Percentiles rank a stretch among this genome's conserved stretches.
Conservation (phyloP, 495 filamentous ascomycete genomes). For the Hypoxylon perforatum region DNA sequence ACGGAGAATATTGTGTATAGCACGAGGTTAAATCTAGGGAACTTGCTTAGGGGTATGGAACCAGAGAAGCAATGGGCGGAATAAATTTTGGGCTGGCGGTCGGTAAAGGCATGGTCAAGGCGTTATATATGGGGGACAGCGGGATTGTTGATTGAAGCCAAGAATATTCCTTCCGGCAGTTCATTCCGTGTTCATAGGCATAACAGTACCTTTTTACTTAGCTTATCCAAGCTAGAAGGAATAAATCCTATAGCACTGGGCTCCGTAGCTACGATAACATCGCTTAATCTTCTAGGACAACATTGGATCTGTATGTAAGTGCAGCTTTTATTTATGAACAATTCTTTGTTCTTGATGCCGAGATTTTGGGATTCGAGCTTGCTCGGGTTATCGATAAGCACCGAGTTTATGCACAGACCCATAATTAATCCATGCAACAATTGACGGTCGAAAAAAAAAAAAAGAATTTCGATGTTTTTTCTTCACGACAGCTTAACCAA, state of each 20-base stretch:
- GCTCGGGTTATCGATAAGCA: no score
- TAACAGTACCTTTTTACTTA: no score
- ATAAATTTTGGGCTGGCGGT: neutral
- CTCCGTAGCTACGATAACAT: no score
- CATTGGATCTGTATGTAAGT: no score
- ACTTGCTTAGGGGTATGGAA: conserved; percentile 22
- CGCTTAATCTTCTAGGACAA: no score
- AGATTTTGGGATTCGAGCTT: no score
- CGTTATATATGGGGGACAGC: conserved; percentile 1
- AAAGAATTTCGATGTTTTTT: conserved; percentile 21
- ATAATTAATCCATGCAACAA: conserved; percentile 29
- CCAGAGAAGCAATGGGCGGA: conserved; percentile 31
- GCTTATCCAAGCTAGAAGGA: no score
- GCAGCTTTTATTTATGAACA: no score
- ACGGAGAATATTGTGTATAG: conserved; percentile 62
- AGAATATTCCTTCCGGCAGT: neutral
- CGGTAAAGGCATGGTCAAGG: conserved; percentile 7
- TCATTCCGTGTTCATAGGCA: neutral
- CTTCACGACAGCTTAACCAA: conserved; percentile 6
- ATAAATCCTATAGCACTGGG: no score
- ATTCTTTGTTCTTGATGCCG: no score
- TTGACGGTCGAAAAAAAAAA: conserved; percentile 29
- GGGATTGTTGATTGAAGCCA: neutral
- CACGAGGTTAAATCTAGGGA: conserved; percentile 55
- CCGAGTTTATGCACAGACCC: neutral